These are phyloP conservation scores for Buddleja alternifolia DNA, from an alignment of 257 asterid genomes.

Conservation along the genomic window DNA sequence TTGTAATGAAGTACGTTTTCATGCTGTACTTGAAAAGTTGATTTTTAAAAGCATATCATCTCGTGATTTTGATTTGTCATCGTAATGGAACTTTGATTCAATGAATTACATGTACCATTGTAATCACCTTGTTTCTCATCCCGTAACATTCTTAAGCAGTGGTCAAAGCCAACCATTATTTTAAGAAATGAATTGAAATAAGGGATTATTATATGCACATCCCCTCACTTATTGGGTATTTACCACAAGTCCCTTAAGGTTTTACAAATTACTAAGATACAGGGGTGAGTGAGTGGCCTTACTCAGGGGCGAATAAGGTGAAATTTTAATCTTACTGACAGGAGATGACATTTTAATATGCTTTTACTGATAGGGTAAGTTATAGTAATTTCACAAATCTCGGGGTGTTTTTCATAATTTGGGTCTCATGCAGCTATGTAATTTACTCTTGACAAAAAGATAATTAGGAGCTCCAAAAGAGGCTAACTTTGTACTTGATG, in stretches of 20 bases:
- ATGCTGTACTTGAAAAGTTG: neutral
- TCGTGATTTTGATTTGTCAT: neutral
- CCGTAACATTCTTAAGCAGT: constrained; percentile 3
- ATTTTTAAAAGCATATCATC: neutral
- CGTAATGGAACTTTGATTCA: neutral
- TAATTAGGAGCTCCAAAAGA: neutral
- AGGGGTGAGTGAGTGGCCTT: too few species aligned
- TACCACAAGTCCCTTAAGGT: too few species aligned
- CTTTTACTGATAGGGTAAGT: too few species aligned
- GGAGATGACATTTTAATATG: too few species aligned
- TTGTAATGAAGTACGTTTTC: neutral
- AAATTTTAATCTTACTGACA: too few species aligned
- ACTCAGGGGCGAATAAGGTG: too few species aligned
- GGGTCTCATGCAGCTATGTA: too few species aligned
- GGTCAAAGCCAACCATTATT: constrained; percentile 7
- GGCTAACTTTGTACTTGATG: constrained; percentile 28
- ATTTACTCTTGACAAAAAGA: neutral
- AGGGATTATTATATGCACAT: too few species aligned
- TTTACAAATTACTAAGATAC: too few species aligned
- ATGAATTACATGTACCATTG: neutral
- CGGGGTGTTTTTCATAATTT: too few species aligned
- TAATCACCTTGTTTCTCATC: constrained; percentile 4
- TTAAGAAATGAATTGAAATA: neutral
- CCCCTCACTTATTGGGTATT: too few species aligned
- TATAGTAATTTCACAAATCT: too few species aligned